These are phyloP conservation scores for Stentor coeruleus DNA, from an alignment of 73 alveolate species.

Conservation along the genomic window DNA sequence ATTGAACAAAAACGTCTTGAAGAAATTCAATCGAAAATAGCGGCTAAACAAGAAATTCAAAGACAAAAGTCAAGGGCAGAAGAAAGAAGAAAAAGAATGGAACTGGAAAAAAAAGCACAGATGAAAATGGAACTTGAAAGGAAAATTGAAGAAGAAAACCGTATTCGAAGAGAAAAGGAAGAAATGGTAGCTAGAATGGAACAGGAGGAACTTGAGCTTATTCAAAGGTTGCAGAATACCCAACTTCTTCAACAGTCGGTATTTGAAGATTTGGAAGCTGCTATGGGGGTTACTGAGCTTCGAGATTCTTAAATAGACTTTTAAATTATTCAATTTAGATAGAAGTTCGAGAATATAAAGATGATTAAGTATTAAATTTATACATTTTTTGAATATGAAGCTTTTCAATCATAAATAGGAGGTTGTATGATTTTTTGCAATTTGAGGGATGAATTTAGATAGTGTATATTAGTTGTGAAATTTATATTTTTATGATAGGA, in stretches of 20 bases:
- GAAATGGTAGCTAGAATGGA: slow-evolving; percentile 34
- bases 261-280: slow-evolving; percentile 18
- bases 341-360: too few species aligned
- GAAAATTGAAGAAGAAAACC: slow-evolving; percentile 29
- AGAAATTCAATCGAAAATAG: neutral
- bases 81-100: slow-evolving; percentile 30
- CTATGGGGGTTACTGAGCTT: too few species aligned
- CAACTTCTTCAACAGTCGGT: slow-evolving; percentile 52
- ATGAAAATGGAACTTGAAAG: slow-evolving; percentile 29
- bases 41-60: neutral
- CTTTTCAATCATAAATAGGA: too few species aligned
- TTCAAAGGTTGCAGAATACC: slow-evolving; percentile 51
- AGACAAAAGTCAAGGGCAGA: slow-evolving; percentile 34
- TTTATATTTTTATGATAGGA: too few species aligned
- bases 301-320: too few species aligned
- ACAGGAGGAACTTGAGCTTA: slow-evolving; percentile 62
- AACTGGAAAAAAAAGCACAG: slow-evolving; percentile 21
- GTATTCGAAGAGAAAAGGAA: slow-evolving; percentile 24
- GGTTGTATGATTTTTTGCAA: too few species aligned
- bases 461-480: too few species aligned
- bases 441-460: too few species aligned
- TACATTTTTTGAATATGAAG: too few species aligned
- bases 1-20: neutral
- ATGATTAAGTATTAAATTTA: too few species aligned
- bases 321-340: too few species aligned